Conservation (phyloP, 1,284 basidiomycete genomes). For the Ceratobasidium sp. region DNA sequence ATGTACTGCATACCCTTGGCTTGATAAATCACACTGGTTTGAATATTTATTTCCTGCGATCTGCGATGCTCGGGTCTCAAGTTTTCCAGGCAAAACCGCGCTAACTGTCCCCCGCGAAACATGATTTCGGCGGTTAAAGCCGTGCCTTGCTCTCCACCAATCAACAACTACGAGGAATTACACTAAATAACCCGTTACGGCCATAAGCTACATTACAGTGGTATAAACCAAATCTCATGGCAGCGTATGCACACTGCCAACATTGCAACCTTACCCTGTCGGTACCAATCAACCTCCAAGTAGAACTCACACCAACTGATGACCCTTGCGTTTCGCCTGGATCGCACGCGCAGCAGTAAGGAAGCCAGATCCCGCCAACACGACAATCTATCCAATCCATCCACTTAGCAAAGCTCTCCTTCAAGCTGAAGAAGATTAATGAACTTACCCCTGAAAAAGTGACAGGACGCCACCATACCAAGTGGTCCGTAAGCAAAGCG, state of each 20-base stretch:
- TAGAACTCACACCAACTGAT: slow-evolving; percentile 16
- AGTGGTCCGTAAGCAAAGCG: slow-evolving; percentile 33
- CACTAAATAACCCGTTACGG: not conserved
- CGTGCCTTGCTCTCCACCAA: not conserved
- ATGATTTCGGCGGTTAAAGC: not conserved
- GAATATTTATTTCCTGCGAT: too few relatives aligned
- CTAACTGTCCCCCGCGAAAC: not conserved
- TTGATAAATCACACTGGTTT: too few relatives aligned
- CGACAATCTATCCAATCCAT: not conserved
- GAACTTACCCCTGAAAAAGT: slow-evolving; percentile 44
- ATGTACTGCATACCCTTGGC: too few relatives aligned
- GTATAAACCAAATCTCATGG: not conserved
- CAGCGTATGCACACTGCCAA: too few relatives aligned
- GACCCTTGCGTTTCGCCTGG: slow-evolving; percentile 28
- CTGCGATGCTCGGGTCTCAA: too few relatives aligned
- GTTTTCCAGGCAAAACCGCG: too few relatives aligned
- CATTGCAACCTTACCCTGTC: too few relatives aligned
- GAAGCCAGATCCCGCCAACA: slow-evolving; percentile 7
- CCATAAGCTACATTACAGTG: not conserved
- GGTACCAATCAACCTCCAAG: too few relatives aligned
- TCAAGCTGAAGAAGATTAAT: not conserved
- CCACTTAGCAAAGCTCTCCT: not conserved
- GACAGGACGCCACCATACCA: slow-evolving; percentile 45
- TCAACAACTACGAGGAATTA: not conserved
- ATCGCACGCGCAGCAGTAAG: slow-evolving; percentile 21